phyloP scores from a whole-genome alignment of 768 basidiomycete genomes.

The Leccinellum albellum region DNA sequence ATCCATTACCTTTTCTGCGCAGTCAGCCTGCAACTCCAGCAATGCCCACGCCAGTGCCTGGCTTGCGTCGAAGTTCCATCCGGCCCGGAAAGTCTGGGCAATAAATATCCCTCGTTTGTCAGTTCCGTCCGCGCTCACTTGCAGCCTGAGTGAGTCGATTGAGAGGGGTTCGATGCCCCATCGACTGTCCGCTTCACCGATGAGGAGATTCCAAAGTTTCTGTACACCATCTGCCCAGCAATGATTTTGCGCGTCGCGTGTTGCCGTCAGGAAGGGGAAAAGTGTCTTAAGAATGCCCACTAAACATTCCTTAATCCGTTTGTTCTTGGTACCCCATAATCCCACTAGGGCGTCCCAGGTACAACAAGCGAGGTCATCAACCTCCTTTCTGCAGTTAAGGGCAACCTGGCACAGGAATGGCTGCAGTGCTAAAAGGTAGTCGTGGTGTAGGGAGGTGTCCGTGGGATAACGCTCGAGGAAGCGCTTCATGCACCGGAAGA shows the following conservation, averaged over 20 bases:
- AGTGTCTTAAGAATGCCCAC: conserved; percentile 68
- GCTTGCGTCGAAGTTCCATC: conserved; percentile 62
- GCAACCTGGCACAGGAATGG: conserved; percentile 71
- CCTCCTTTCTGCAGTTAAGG: conserved; percentile 62
- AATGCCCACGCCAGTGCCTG: conserved; percentile 80
- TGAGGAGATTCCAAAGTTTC: conserved; percentile 53
- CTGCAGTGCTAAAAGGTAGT: conserved; percentile 68
- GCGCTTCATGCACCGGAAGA: conserved; percentile 56
- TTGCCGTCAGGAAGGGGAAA: conserved; percentile 63
- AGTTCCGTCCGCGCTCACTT: conserved; percentile 27
- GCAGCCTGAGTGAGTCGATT: conserved; percentile 61
- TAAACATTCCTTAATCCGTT: conserved; percentile 71
- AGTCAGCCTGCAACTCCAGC: conserved; percentile 78
- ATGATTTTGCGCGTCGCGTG: conserved; percentile 28
- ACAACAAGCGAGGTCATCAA: conserved; percentile 55
- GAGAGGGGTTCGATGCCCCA: conserved; percentile 65
- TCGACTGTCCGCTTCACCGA: conserved; percentile 58
- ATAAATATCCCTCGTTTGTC: conserved; percentile 45
- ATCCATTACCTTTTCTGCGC: conserved; percentile 55
- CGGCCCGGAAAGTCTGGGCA: conserved; percentile 65
- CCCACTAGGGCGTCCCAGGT: conserved; percentile 63
- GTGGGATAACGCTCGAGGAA: conserved; percentile 65
- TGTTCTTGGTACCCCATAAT: conserved; percentile 80
- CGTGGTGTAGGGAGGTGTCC: conserved; percentile 77
- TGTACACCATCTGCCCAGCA: conserved; percentile 47